phyloP scores from a whole-genome alignment of 2,329 filamentous ascomycete genomes.

The Chaetomium strumarium region DNA sequence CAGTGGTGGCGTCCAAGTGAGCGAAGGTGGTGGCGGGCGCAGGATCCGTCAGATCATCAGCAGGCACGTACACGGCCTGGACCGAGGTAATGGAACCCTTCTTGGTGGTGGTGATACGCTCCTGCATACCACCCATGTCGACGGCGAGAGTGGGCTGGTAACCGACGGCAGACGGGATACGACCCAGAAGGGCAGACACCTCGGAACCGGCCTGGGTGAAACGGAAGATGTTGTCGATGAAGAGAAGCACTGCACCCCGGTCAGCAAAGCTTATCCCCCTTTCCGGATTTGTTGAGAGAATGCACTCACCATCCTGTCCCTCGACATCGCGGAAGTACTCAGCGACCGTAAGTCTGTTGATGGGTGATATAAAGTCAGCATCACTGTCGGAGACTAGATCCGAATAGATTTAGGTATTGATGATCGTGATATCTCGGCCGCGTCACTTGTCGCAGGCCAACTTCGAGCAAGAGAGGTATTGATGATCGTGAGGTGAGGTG shows the following conservation, averaged over 20 bases:
- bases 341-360: slow-evolving; percentile 48
- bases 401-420: too few relatives aligned
- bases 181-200: slow-evolving; percentile 97
- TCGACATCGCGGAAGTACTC: slow-evolving; percentile 75
- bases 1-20: slow-evolving; percentile 99
- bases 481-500: too few relatives aligned
- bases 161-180: slow-evolving; percentile 99
- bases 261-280: slow-evolving; percentile 24
- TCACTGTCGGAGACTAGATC: too few relatives aligned
- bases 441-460: too few relatives aligned
- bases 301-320: slow-evolving; percentile 74
- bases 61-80: slow-evolving; percentile 99
- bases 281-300: background rate
- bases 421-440: too few relatives aligned
- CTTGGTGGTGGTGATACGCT: slow-evolving; percentile 99
- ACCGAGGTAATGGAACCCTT: slow-evolving; percentile 99
- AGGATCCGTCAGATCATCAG: slow-evolving; percentile 99
- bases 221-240: slow-evolving; percentile 99
- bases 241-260: slow-evolving; percentile 69
- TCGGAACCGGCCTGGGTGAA: slow-evolving; percentile 88
- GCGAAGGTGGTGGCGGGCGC: slow-evolving; percentile 99
- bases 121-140: slow-evolving; percentile 99
- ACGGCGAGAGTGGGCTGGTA: slow-evolving; percentile 98
- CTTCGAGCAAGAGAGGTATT: too few relatives aligned
- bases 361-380: too few relatives aligned